Base-by-base conservation (phyloP, 352 stramenopile genomes). In the Globisporangium alternatum region DNA sequence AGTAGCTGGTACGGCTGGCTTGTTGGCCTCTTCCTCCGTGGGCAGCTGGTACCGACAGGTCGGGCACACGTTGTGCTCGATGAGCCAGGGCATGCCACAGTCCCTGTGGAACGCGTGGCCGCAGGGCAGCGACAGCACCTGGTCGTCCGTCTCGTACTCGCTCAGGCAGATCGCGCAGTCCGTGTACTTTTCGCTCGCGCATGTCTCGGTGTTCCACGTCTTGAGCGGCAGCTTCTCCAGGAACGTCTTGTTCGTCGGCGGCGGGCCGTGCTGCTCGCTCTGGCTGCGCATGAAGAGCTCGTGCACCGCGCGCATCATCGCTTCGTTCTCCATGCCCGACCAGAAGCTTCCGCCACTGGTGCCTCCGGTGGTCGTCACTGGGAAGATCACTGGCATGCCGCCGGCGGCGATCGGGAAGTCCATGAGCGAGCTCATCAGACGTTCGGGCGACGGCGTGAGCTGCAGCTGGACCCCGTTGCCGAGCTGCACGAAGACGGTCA, bases 81-180 rank as follows among this genome's bases (percentile, higher is more conserved):
- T 37, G 2, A 94, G 86, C 86, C 86, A 94, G 31, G 73, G 81
- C 72, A 89, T 77, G 33, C 76, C 80, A 58, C 86, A 94, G 39
- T 89, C 75, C 66, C 87, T 83, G 76, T 94, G 86, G 65, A 94
- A 92, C 25, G 73, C 76, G 65, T 94, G 86, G 17, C 78, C 78
- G 52, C 86, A 94, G 0, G 86, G 86, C 5, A 94, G 72, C n/a
- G 75, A 75, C 15, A 91, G 66, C 12, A 93, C 74, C 28, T 74
- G 48, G 31, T 93, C 81, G 25, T 86, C 72, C 12, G 80, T 77
- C 67, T 86, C 80, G 52, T 87, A 93, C 59, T 90, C 85, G 63
- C 73, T 81, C 44, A 93, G 62, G 56, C 85, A 93, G 60, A 93
- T 93, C 56, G 83, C 69, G 60, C 85, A 93, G 58, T 91, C 82